These are phyloP conservation scores for Talaromyces ruber DNA, from an alignment of 495 filamentous ascomycete species.

Conservation along the genomic window DNA sequence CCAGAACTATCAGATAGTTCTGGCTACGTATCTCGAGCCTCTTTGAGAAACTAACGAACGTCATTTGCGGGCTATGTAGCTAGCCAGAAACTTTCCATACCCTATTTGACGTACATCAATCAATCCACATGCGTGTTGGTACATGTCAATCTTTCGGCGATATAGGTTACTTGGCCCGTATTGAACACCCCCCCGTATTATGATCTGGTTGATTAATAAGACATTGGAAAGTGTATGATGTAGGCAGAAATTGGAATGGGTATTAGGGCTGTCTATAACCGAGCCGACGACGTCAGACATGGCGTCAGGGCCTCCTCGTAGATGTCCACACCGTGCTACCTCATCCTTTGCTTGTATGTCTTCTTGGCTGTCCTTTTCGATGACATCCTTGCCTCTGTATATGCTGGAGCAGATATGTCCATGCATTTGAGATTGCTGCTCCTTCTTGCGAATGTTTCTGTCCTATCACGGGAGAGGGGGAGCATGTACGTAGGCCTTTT, in stretches of 20 bases:
- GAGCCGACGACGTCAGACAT: not conserved
- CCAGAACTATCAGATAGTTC: too few species aligned
- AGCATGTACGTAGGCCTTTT: too few species aligned
- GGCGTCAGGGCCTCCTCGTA: not conserved
- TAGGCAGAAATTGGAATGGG: not conserved
- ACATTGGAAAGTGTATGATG: not conserved
- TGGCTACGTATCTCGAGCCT: too few species aligned
- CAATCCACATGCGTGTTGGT: too few species aligned
- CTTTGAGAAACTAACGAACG: not conserved
- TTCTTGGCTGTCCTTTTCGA: not conserved
- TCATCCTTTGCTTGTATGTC: not conserved
- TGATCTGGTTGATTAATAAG: too few species aligned
- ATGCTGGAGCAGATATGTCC: not conserved
- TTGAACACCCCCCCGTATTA: too few species aligned
- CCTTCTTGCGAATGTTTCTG: too few species aligned
- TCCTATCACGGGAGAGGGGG: too few species aligned
- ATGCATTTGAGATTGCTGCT: not conserved
- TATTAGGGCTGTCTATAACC: not conserved
- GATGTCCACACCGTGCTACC: not conserved
- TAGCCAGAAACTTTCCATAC: not conserved
- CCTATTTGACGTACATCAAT: too few species aligned
- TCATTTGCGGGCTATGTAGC: not conserved
- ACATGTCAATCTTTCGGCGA: not conserved
- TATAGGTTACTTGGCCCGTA: not conserved
- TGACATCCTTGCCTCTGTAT: not conserved